These are phyloP conservation scores for Penstemon newberryi DNA, from an alignment of 257 asterid genomes.

Conservation along the genomic window DNA sequence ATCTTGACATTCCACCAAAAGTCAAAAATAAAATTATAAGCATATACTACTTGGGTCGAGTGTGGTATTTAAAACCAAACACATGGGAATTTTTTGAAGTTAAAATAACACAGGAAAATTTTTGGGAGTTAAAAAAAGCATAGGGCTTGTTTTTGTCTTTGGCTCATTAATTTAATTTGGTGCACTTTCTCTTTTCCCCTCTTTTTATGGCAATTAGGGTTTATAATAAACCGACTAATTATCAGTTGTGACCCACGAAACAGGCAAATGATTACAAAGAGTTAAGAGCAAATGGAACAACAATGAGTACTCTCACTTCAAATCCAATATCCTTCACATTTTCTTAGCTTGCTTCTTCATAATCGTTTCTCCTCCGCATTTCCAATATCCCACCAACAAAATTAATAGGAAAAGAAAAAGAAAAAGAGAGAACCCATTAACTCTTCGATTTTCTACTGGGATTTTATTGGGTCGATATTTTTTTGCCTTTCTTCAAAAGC, in stretches of 20 bases:
- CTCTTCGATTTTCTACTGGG: conserved; percentile 33
- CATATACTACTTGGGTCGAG: no score
- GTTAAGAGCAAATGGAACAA: conserved; percentile 20
- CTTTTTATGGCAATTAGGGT: background rate
- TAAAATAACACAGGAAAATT: no score
- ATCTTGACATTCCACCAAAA: no score
- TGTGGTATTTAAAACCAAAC: no score
- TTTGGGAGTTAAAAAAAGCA: no score
- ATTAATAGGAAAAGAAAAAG: background rate
- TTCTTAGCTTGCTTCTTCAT: conserved; percentile 24
- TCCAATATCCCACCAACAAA: conserved; percentile 34
- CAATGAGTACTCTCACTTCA: background rate
- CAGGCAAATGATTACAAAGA: conserved; percentile 56
- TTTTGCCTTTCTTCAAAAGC: conserved; percentile 36
- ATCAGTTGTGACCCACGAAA: conserved; percentile 52
- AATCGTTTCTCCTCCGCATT: conserved; percentile 6
- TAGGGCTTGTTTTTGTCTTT: no score
- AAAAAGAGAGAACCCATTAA: background rate
- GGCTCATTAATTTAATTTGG: no score
- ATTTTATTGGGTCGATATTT: conserved; percentile 33
- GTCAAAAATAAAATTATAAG: no score
- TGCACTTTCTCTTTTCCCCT: no score
- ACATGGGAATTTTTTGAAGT: no score
- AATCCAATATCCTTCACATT: conserved; percentile 21
- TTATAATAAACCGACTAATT: conserved; percentile 13